Percentiles rank a stretch among this genome's conserved stretches.
These are phyloP conservation scores for Fusarium pseudonygamai DNA, from an alignment of 2,329 filamentous ascomycete species.

Conservation along the genomic window DNA sequence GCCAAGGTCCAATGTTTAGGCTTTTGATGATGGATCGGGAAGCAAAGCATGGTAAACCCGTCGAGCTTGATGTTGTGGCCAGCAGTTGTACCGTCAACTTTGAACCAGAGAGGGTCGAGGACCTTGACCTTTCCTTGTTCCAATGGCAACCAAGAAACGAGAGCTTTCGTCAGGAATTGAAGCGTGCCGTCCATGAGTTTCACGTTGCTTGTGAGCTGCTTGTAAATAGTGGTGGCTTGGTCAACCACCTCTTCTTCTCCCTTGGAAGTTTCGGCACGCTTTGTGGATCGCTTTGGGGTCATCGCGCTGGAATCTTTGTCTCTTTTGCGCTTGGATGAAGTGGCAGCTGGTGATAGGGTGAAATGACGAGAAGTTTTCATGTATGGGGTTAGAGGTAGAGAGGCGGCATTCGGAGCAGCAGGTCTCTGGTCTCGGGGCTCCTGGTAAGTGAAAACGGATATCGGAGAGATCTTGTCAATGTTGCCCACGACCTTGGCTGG, in stretches of 20 bases:
- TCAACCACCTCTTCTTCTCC: background rate
- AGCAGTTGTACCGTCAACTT: background rate
- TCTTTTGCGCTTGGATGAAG: slow-evolving; percentile 1
- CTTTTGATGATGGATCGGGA: background rate
- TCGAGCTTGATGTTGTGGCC: background rate
- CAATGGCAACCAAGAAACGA: background rate
- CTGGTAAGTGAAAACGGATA: background rate
- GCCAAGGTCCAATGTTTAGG: background rate
- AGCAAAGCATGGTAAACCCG: background rate
- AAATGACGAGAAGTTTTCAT: background rate
- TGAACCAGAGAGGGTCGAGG: slow-evolving; percentile 13
- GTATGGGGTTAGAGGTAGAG: background rate
- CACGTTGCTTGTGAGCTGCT: background rate
- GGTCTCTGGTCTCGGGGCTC: background rate
- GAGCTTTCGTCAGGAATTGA: background rate
- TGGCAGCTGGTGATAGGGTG: background rate
- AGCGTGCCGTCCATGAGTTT: background rate
- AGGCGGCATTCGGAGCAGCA: fast-evolving
- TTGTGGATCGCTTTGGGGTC: background rate
- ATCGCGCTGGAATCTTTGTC: background rate
- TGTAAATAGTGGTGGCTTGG: background rate
- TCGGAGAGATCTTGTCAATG: background rate
- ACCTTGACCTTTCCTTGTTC: background rate
- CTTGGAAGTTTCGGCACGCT: background rate
- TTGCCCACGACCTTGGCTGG: background rate